A percentile compares a stretch with the other conserved stretches of the same genome.
phyloP scores from a whole-genome alignment of 2,329 filamentous ascomycete genomes.

The Calonectria hongkongensis region DNA sequence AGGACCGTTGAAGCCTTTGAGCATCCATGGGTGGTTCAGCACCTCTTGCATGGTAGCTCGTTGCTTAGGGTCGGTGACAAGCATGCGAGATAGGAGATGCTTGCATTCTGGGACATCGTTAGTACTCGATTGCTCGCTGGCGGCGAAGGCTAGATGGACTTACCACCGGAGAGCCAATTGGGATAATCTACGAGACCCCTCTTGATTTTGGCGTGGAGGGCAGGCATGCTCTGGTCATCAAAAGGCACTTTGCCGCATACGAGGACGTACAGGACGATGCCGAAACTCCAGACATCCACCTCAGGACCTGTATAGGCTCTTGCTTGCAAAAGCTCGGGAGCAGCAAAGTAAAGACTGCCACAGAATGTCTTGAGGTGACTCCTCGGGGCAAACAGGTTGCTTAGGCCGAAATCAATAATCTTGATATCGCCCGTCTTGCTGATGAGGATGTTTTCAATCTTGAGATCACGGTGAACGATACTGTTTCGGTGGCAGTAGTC shows the following conservation, averaged over 20 bases:
- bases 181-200: conserved; percentile 97
- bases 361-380: conserved; percentile 96
- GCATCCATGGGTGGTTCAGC: conserved; percentile 96
- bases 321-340: conserved; percentile 94
- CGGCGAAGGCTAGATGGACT: conserved; percentile 54
- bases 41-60: conserved; percentile 93
- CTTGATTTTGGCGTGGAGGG: conserved; percentile 98
- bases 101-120: conserved; percentile 84
- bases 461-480: conserved; percentile 97
- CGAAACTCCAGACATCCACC: conserved; percentile 99
- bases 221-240: conserved; percentile 99
- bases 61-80: conserved; percentile 93
- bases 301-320: conserved; percentile 96
- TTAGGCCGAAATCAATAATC: conserved; percentile 98
- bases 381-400: conserved; percentile 93
- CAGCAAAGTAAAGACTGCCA: conserved; percentile 97
- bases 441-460: conserved; percentile 99
- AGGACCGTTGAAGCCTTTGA: conserved; percentile 89
- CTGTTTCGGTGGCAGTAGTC: conserved; percentile 99
- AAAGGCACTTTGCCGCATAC: conserved; percentile 99
- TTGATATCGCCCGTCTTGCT: conserved; percentile 99
- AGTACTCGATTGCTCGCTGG: conserved; percentile 52
- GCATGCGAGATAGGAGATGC: conserved; percentile 93
- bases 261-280: conserved; percentile 96
- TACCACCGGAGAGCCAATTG: conserved; percentile 92